Conservation (phyloP, 345 rosid species). For the Moricandia arvensis region DNA sequence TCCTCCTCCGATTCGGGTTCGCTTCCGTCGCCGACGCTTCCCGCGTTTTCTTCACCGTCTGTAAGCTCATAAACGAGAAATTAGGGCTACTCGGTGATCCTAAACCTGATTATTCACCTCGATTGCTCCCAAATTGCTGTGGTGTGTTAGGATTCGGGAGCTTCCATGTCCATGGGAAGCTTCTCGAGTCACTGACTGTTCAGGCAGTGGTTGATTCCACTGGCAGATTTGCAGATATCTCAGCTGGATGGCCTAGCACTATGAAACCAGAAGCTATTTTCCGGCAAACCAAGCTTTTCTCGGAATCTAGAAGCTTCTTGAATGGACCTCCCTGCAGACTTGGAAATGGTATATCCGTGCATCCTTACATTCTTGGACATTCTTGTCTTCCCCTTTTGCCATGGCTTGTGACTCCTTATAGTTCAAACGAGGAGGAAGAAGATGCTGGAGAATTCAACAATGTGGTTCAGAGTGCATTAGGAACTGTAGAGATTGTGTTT, state of each 20-base stretch:
- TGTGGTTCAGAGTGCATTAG: conserved; percentile 48
- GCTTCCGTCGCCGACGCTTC: conserved; percentile 53
- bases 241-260: conserved; percentile 75
- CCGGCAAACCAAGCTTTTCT: conserved; percentile 49
- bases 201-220: conserved; percentile 76
- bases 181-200: conserved; percentile 56
- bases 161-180: conserved; percentile 50
- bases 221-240: conserved; percentile 69
- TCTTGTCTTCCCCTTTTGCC: conserved; percentile 65
- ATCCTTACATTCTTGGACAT: conserved; percentile 62
- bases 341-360: conserved; percentile 47
- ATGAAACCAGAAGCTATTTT: conserved; percentile 53
- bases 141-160: conserved; percentile 66
- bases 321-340: conserved; percentile 47
- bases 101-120: conserved; percentile 53
- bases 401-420: conserved; percentile 76
- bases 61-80: conserved; percentile 52
- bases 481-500: conserved; percentile 43
- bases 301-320: conserved; percentile 41
- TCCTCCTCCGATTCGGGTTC: conserved; percentile 48
- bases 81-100: conserved; percentile 46
- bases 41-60: conserved; percentile 59
- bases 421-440: conserved; percentile 36
- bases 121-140: conserved; percentile 67
- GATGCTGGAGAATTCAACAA: conserved; percentile 58